Evolutionary conservation across 1,139 yeast genomes (phyloP), one percentile per base, ranked within the genome.

Genomic region (Suhomyces bribrorum): DNA sequence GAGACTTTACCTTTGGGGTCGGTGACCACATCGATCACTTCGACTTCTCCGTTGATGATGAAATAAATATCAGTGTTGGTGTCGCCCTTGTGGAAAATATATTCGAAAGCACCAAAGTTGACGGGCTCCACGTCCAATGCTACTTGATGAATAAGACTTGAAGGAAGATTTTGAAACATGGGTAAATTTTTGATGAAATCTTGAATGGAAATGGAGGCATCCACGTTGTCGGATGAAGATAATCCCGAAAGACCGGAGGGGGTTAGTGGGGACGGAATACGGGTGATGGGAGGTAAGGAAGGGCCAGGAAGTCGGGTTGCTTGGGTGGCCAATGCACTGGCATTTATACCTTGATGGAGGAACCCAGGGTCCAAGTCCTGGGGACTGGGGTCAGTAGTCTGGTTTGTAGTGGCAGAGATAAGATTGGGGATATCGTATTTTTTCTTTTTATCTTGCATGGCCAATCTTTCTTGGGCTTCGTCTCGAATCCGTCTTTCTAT

Each of bases 381-480:
- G 4, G 29, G n/a, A 5, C 28, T 32, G 3, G 17, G 11, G 9
- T 31, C 23, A n/a, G 36, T 18, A 4, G 33, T 20, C 9, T 13
- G 17, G 31, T 34, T 34, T 24, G 12, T 33, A 8, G 31, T 23
- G 11, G 34, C 40, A 17, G 44, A 30, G 3, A 46, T 44, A 16
- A 46, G 27, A 24, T 31, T 44, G 13, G 52, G 48, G 20, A 47
- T 23, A 18, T 48, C 54, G 35, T 48, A 47, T 44, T 69, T 62
- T 44, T 70, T 72, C 53, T 79, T 73, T 56, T 82, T 81, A 38
- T 79, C 85, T 50, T 78, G 81, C 77, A 81, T 77, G 5, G 86
- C 83, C 42, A 84, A 61, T 35, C 92, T 66, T 54, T 83, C 88
- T 51, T 83, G 89, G 5, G 89, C 90, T 56, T 84, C 92, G 54